Percentiles rank a stretch among this genome's conserved stretches.
Evolutionary conservation across 2,329 filamentous ascomycete genomes (phyloP).

Genomic region (Aspergillus fumigatus): DNA sequence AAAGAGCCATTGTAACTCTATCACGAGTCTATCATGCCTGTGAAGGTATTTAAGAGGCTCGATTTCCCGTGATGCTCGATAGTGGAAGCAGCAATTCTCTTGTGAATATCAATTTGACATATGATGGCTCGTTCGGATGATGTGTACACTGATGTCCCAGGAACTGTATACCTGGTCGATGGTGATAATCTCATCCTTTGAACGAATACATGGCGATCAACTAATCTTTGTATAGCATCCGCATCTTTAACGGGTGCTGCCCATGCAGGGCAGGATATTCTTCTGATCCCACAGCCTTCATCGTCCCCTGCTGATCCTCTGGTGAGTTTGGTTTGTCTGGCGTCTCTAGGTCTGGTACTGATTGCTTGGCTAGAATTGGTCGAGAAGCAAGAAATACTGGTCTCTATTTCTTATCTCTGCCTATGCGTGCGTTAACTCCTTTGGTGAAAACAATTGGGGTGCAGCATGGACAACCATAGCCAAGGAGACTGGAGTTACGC

Average conservation of each 20-base stretch:
- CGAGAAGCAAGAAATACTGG: slow-evolving; percentile 36
- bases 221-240: slow-evolving; percentile 5
- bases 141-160: slow-evolving; percentile 26
- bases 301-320: slow-evolving; percentile 28
- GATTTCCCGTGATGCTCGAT: no score
- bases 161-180: slow-evolving; percentile 33
- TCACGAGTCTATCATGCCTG: no score
- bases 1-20: no score
- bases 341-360: background rate
- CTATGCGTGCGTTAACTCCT: slow-evolving; percentile 40
- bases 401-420: slow-evolving; percentile 37
- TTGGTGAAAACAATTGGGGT: slow-evolving; percentile 40
- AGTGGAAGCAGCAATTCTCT: no score
- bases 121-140: slow-evolving; percentile 17
- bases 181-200: slow-evolving; percentile 12
- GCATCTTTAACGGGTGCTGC: slow-evolving; percentile 18
- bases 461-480: slow-evolving; percentile 41
- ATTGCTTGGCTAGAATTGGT: slow-evolving; percentile 25
- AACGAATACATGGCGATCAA: no score
- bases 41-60: no score
- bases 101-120: background rate
- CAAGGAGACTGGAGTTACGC: slow-evolving; percentile 32
- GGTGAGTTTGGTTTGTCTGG: slow-evolving; percentile 5
- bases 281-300: slow-evolving; percentile 32
- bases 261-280: slow-evolving; percentile 25